These are phyloP conservation scores for Wickerhamomyces sydowiorum DNA, from an alignment of 805 yeast genomes.

Conservation along the genomic window DNA sequence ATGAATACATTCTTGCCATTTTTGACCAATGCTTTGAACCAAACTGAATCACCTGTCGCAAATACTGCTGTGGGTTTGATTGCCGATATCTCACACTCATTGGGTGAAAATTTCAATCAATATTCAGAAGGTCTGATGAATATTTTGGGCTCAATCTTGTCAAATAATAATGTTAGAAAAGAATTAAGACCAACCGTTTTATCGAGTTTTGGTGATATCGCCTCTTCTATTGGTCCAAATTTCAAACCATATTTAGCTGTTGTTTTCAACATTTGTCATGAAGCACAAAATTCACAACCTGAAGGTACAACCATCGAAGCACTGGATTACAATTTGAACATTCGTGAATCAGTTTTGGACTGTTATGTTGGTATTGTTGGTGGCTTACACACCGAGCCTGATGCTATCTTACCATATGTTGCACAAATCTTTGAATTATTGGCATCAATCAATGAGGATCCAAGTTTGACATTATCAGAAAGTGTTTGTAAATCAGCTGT, in stretches of 20 bases:
- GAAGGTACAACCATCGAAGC: conserved; percentile 70
- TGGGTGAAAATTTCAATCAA: conserved; percentile 66
- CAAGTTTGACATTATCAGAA: conserved; percentile 56
- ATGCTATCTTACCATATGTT: conserved; percentile 57
- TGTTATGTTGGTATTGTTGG: conserved; percentile 94
- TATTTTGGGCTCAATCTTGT: conserved; percentile 68
- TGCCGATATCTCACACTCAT: conserved; percentile 88
- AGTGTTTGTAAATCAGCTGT: conserved; percentile 75
- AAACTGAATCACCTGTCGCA: conserved; percentile 79
- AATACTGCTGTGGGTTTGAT: conserved; percentile 91
- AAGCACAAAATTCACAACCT: conserved; percentile 56
- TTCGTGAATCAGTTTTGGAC: conserved; percentile 88
- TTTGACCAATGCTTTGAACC: conserved; percentile 70
- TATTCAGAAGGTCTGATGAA: conserved; percentile 81
- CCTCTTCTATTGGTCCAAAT: conserved; percentile 74
- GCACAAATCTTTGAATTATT: conserved; percentile 69
- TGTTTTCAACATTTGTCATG: conserved; percentile 72
- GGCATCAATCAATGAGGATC: conserved; percentile 51
- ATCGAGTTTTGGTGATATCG: conserved; percentile 94
- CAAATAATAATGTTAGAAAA: conserved; percentile 60
- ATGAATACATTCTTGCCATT: conserved; percentile 81
- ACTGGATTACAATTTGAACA: conserved; percentile 62
- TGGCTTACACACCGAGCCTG: conserved; percentile 71
- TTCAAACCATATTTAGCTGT: conserved; percentile 74
- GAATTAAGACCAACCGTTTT: conserved; percentile 84